phyloP scores from a whole-genome alignment of 441 rosid genomes.

The Eruca vesicaria region DNA sequence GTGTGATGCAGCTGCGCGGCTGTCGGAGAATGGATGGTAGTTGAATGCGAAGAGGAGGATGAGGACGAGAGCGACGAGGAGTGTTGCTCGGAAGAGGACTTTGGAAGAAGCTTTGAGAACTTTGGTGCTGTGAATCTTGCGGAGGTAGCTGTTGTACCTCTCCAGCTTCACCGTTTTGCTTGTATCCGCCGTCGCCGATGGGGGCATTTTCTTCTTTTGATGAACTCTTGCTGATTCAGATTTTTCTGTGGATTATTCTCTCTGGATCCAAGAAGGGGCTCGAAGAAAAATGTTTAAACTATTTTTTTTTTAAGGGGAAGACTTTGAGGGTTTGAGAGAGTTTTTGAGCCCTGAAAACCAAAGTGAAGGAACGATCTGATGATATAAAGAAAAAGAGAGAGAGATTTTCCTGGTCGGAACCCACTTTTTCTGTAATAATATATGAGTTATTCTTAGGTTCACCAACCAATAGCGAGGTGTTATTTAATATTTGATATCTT shows the following conservation, averaged over 20 bases:
- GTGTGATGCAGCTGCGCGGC: conserved; percentile 20
- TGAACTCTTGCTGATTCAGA: not conserved
- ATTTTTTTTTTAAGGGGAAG: not conserved
- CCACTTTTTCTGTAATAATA: conserved; percentile 18
- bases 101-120: conserved; percentile 81
- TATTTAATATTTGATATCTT: too few relatives aligned
- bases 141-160: conserved; percentile 84
- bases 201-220: conserved; percentile 47
- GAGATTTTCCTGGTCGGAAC: conserved; percentile 23
- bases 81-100: conserved; percentile 77
- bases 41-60: conserved; percentile 73
- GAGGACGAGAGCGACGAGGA: conserved; percentile 73
- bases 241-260: not conserved
- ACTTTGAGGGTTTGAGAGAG: conserved; percentile 32
- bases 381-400: conserved; percentile 33
- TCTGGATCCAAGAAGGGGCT: not conserved
- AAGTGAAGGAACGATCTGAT: conserved; percentile 28
- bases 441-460: too few relatives aligned
- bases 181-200: conserved; percentile 70
- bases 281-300: not conserved
- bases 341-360: conserved; percentile 28
- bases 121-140: conserved; percentile 69
- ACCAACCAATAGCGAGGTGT: too few relatives aligned
- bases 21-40: conserved; percentile 71
- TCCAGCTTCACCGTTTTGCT: conserved; percentile 86